Percentiles rank a stretch among this genome's conserved stretches.
phyloP scores from a whole-genome alignment of 164 flowering plant species.

The Taxillus chinensis region DNA sequence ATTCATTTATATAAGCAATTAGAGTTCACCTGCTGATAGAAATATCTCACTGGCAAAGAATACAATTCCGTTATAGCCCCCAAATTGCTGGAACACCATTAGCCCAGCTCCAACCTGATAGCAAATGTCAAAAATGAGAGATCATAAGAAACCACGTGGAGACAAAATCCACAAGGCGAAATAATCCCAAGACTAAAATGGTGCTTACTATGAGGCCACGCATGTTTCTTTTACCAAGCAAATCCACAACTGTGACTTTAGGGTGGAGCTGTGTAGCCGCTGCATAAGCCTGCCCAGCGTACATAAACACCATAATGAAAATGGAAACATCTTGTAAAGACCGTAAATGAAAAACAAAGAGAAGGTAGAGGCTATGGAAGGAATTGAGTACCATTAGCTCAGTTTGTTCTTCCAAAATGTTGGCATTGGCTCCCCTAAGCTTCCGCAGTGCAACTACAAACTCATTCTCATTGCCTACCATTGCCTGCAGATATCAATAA shows the following conservation, averaged over 20 bases:
- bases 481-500: conserved; percentile 1
- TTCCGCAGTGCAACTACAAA: conserved; percentile 5
- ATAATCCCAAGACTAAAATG: too few relatives aligned
- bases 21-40: neutral
- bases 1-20: neutral
- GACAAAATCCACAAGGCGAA: too few relatives aligned
- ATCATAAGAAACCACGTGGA: too few relatives aligned
- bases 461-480: conserved; percentile 4
- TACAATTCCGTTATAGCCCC: conserved; percentile 1
- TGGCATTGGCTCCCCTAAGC: conserved; percentile 2
- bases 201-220: conserved; percentile 2
- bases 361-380: neutral
- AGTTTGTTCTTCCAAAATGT: conserved; percentile 2
- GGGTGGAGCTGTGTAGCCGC: conserved; percentile 3
- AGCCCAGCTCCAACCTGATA: conserved; percentile 7
- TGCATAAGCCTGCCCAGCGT: neutral
- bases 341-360: too few relatives aligned
- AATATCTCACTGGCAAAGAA: conserved; percentile 5
- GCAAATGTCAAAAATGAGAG: too few relatives aligned
- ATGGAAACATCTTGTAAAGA: neutral
- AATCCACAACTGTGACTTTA: neutral
- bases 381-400: neutral
- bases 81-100: conserved; percentile 1
- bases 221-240: neutral
- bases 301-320: neutral